A percentile compares a stretch with the other conserved stretches of the same genome.
Evolutionary conservation across 805 yeast species (phyloP).

Genomic region (Candida alai): DNA sequence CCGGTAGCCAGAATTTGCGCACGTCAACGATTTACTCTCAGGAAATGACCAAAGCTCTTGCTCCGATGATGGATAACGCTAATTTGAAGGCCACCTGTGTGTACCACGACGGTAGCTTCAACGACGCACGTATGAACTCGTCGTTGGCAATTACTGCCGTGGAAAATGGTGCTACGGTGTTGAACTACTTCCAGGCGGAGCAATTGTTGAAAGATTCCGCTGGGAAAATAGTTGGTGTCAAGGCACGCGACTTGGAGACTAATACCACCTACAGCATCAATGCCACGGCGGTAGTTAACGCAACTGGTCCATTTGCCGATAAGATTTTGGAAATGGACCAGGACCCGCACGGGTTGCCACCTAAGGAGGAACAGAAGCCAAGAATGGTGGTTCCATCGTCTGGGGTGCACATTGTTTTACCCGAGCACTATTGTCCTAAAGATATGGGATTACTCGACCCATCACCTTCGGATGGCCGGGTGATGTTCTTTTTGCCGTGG

Average conservation of each 20-base stretch:
- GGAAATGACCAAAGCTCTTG: conserved; percentile 62
- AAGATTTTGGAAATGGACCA: conserved; percentile 82
- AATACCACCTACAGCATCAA: conserved; percentile 57
- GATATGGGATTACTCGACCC: conserved; percentile 89
- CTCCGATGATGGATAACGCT: conserved; percentile 80
- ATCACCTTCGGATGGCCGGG: conserved; percentile 90
- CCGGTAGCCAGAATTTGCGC: conserved; percentile 83
- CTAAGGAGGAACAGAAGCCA: conserved; percentile 48
- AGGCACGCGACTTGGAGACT: conserved; percentile 68
- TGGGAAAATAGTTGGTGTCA: conserved; percentile 68
- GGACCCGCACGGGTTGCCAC: conserved; percentile 61
- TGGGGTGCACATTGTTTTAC: conserved; percentile 90
- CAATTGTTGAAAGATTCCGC: conserved; percentile 63
- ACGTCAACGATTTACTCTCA: conserved; percentile 70
- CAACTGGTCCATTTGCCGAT: conserved; percentile 94
- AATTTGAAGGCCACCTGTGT: conserved; percentile 86
- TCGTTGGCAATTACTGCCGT: conserved; percentile 83
- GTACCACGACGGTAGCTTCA: conserved; percentile 93
- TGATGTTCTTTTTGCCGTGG: conserved; percentile 96
- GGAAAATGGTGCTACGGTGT: conserved; percentile 82
- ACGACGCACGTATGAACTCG: conserved; percentile 87
- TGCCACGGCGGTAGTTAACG: conserved; percentile 79
- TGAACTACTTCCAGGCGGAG: conserved; percentile 81
- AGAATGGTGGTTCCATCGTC: conserved; percentile 90
- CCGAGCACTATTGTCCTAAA: conserved; percentile 87